Evolutionary conservation across 2,329 filamentous ascomycete species (phyloP), one percentile per base, ranked within the genome.

Genomic region (Aspergillus felis): DNA sequence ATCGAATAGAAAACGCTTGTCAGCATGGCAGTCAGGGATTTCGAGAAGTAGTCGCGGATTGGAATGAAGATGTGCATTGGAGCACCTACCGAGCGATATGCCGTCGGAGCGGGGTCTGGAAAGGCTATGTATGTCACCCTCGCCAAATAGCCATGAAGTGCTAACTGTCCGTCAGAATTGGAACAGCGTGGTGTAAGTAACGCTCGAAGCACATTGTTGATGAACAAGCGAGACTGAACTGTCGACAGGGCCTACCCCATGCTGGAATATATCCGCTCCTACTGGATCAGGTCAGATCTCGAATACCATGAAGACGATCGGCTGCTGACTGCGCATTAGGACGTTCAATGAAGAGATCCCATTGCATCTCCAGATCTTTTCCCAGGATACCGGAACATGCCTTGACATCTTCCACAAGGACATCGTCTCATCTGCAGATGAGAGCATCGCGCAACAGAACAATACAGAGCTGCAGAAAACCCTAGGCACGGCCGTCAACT

Each of bases 41-140:
- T 10, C 64, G 63, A 9, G 32, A 57, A 8, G 76, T 70, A 17
- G 73, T 72, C 7, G 55, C 56, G 10, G 64, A 69, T 14, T 81
- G 78, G 79, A 73, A 71, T 29, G 82, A 82, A 10, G 83, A 82
- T 1, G 67, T 83, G 9, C 62, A 67, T 35, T 86, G 74, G 71
- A 32, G 70, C 2, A 85, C 84, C 0, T 87, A 86, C 62, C 82
- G 80, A 68, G 85, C 84, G 7, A 77, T 81, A 2, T 81, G 81
- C 51, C 74, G 81, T 42, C 76, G 83, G 44, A 63, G 78, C 54
- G 84, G 82, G 4, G 74, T 76, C 3, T 84, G 20, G 14, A 20
- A 25, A 2, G 14, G 24, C 1, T 44, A 4, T 14, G 41, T 44
- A 22, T 3, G n/a, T 44, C n/a, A 22, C 17, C 9, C 17, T 6